phyloP scores from a whole-genome alignment of 2,329 filamentous ascomycete genomes.

The Fusarium robinianum region DNA sequence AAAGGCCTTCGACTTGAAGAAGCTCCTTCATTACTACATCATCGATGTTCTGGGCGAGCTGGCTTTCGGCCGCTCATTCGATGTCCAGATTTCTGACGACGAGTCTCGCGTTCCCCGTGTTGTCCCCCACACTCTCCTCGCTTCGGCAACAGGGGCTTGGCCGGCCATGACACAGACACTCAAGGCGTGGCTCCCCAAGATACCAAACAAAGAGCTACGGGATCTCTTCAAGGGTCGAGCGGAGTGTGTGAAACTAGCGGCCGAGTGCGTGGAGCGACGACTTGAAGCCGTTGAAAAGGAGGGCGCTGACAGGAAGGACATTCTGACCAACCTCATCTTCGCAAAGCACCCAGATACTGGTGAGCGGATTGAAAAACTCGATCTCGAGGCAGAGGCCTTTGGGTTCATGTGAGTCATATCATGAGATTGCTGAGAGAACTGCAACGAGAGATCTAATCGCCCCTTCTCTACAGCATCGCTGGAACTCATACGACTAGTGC shows the following conservation, averaged over 20 bases:
- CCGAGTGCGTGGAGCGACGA: constrained; percentile 14
- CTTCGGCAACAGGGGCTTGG: constrained; percentile 15
- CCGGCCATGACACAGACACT: constrained; percentile 12
- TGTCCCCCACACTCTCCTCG: constrained; percentile 11
- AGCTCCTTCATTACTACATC: constrained; percentile 15
- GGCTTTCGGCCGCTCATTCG: constrained; percentile 17
- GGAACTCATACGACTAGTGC: constrained; percentile 22
- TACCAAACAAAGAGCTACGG: constrained; percentile 11
- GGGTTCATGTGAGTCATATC: constrained; percentile 16
- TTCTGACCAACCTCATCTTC: constrained; percentile 18
- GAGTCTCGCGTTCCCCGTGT: constrained; percentile 14
- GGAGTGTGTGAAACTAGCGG: constrained; percentile 9
- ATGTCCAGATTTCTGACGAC: constrained; percentile 10
- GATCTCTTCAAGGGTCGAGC: constrained; percentile 14
- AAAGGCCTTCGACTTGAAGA: constrained; percentile 16
- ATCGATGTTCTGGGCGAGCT: constrained; percentile 19
- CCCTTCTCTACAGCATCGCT: constrained; percentile 18
- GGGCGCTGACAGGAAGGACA: constrained; percentile 9
- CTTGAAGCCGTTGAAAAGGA: constrained; percentile 8
- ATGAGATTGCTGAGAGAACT: background rate
- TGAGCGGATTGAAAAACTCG: constrained; percentile 6
- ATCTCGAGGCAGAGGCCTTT: constrained; percentile 20
- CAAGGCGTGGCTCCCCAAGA: constrained; percentile 9
- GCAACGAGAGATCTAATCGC: too few relatives aligned
- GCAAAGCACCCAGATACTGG: constrained; percentile 16